Conservation (phyloP, 2,329 filamentous ascomycete genomes). For the Trichophyton benhamiae region DNA sequence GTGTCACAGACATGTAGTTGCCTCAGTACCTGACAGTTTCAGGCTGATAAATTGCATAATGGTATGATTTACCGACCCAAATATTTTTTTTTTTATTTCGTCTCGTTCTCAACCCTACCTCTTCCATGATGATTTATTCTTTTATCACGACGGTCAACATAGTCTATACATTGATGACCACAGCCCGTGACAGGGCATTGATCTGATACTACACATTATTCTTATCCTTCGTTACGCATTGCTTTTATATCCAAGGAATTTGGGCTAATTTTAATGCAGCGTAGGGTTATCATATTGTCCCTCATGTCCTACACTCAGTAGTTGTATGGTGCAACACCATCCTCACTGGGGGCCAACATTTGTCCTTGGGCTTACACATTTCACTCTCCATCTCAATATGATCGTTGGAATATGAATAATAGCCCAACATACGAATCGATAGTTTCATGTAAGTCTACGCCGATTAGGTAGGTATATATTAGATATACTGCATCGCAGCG, state of each 20-base stretch:
- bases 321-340: background rate
- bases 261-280: background rate
- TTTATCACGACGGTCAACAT: slow-evolving; percentile 84
- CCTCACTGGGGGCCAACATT: background rate
- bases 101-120: background rate
- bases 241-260: background rate
- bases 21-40: background rate
- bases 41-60: background rate
- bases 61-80: background rate
- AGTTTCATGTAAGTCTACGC: background rate
- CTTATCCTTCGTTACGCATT: background rate
- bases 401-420: background rate
- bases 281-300: background rate
- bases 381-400: background rate
- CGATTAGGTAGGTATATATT: background rate
- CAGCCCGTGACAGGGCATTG: slow-evolving; percentile 60
- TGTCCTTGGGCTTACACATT: background rate
- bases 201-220: slow-evolving; percentile 23
- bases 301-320: background rate
- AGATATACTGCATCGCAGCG: background rate
- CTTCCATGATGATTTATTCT: slow-evolving; percentile 51
- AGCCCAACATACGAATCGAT: background rate
- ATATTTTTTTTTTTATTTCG: too few relatives aligned
- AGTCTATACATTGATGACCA: slow-evolving; percentile 67
- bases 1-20: background rate